Conservation (phyloP, 2,329 filamentous ascomycete species). For the Aspergillus sergii region DNA sequence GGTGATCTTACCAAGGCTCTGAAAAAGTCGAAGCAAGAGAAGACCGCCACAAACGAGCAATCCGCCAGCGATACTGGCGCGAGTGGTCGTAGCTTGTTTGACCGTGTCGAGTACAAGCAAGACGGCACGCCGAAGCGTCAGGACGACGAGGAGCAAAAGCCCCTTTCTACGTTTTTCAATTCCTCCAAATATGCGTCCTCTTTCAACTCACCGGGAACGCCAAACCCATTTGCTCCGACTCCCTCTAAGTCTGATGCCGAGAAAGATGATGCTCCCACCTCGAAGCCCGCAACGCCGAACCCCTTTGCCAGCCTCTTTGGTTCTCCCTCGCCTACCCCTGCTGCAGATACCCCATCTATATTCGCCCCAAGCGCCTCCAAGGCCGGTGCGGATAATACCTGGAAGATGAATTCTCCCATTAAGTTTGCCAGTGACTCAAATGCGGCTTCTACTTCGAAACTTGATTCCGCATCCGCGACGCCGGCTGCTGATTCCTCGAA, state of each 20-base stretch:
- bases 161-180: conserved; percentile 25
- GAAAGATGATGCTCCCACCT: conserved; percentile 12
- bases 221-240: conserved; percentile 23
- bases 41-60: conserved; percentile 17
- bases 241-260: conserved; percentile 14
- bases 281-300: conserved; percentile 21
- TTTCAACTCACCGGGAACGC: conserved; percentile 28
- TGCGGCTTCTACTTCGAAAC: conserved; percentile 30
- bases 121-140: conserved; percentile 30
- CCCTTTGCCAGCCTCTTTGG: conserved; percentile 33
- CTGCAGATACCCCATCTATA: conserved; percentile 19
- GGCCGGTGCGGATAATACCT: conserved; percentile 45
- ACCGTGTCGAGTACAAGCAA: conserved; percentile 32
- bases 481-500: conserved; percentile 28
- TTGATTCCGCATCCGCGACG: conserved; percentile 25
- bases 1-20: conserved; percentile 25
- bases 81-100: conserved; percentile 40
- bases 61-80: conserved; percentile 19
- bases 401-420: conserved; percentile 51
- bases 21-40: conserved; percentile 26
- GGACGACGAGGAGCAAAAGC: conserved; percentile 20
- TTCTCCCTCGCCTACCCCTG: conserved; percentile 26
- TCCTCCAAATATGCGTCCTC: conserved; percentile 30
- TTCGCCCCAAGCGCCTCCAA: conserved; percentile 19
- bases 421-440: conserved; percentile 45